Conservation (phyloP, 306 rosid genomes). For the Cicer arietinum region DNA sequence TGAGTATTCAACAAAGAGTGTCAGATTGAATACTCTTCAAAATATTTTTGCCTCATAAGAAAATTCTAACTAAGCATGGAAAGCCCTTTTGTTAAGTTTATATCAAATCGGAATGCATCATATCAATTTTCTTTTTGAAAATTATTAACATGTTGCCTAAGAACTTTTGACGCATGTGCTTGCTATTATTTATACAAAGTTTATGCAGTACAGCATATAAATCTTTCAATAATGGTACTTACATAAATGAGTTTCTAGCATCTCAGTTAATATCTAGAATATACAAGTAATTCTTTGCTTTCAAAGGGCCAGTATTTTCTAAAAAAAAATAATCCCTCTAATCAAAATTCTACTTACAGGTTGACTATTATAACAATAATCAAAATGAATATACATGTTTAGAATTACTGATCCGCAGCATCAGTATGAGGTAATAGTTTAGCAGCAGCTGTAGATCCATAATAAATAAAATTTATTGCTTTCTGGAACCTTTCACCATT, state of each 20-base stretch:
- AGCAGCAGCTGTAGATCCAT: conserved; percentile 38
- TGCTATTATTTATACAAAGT: not conserved
- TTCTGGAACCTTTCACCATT: conserved; percentile 19
- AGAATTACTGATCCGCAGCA: conserved; percentile 48
- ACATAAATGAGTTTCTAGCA: conserved; percentile 7
- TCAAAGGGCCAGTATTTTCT: conserved; percentile 5
- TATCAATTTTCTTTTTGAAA: too few species aligned
- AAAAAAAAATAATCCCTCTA: conserved; percentile 28
- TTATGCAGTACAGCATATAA: not conserved
- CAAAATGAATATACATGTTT: conserved; percentile 40
- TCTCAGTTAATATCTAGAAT: conserved; percentile 30
- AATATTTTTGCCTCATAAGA: too few species aligned
- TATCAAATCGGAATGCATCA: not conserved
- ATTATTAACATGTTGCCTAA: not conserved
- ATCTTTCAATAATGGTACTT: not conserved
- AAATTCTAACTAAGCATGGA: not conserved
- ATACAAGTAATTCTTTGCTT: conserved; percentile 27
- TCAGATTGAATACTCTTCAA: too few species aligned
- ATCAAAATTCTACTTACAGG: conserved; percentile 55
- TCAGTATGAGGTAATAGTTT: not conserved
- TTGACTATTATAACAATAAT: conserved; percentile 28
- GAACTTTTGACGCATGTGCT: not conserved
- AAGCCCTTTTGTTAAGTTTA: not conserved
- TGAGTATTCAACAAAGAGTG: too few species aligned
- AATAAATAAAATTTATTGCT: conserved; percentile 17